Base-by-base conservation (phyloP, 202 grass and related monocot species). In the Panicum virgatum region DNA sequence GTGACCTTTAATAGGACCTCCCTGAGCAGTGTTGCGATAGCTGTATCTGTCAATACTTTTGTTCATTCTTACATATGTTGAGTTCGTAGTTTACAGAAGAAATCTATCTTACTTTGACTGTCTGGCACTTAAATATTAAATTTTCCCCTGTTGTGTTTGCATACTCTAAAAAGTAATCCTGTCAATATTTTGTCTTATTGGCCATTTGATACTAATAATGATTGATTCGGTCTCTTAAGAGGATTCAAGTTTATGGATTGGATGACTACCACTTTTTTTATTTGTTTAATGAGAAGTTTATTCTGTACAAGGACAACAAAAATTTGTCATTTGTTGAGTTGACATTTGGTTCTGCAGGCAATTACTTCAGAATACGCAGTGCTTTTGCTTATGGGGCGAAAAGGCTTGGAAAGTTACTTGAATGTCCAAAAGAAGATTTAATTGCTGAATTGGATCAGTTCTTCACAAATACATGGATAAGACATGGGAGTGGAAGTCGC, bases 341-440 rank as follows among this genome's bases (percentile, higher is more conserved):
- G 15, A 54, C 32, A 34, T 47, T 40, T 77, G 26, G 25, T 74
- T 47, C 73, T 78, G 66, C 81, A 97, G 94, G 94, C 19, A 97
- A 94, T 89, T 97, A 34, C 91, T 94, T 89, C 54, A 92, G 94
- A 88, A 97, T 97, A 94, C 91, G 94, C 66, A 94, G 88, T 85
- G 94, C 94, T 45, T 94, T 97, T 79, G 66, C 90, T 38, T 94
- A 87, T 85, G 94, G 94, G 30, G 90, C 92, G 15, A 94, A 87
- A 94, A 91, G 78, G 68, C 77, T 97, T 69, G 86, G 70, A 43
- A 85, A 63, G 80, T 56, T 92, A 80, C 88, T 97, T 1, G 92
- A 97, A 66, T 92, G 94, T 62, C 86, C 88, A 79, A 92, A 92
- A 54, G 92, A 94, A 83, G 70, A 89, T 76, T 6, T 97, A 44